Evolutionary conservation across 805 yeast genomes (phyloP).

Genomic region (Kluyveromyces siamensis): DNA sequence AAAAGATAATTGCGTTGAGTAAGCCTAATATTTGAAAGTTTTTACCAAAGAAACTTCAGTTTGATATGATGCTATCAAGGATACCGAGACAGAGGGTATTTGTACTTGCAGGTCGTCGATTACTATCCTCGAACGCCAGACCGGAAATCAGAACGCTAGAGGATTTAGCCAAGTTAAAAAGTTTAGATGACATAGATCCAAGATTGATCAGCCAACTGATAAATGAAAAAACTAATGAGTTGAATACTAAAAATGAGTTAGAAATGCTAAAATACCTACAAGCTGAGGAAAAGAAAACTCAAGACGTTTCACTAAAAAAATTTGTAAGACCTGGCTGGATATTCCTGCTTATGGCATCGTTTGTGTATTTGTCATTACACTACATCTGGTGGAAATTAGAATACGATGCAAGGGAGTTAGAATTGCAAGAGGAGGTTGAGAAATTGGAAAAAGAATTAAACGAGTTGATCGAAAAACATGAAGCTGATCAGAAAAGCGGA

Average conservation of each 20-base stretch:
- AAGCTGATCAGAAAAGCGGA: neutral
- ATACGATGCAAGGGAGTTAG: constrained; percentile 19
- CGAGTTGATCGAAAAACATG: constrained; percentile 1
- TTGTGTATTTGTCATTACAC: constrained; percentile 21
- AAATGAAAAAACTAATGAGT: constrained; percentile 22
- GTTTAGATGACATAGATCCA: constrained; percentile 27
- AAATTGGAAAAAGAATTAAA: constrained; percentile 15
- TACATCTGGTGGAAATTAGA: constrained; percentile 25
- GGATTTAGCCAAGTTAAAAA: constrained; percentile 23
- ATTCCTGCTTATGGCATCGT: constrained; percentile 24
- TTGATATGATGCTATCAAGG: neutral
- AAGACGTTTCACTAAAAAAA: constrained; percentile 13
- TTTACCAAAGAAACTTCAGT: no score
- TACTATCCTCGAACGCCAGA: neutral
- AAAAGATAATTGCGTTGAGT: no score
- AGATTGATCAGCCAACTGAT: constrained; percentile 22
- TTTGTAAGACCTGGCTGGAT: constrained; percentile 25
- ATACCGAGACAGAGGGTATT: neutral
- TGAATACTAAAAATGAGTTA: constrained; percentile 22
- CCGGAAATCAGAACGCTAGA: constrained; percentile 19
- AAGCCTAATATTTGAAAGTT: no score
- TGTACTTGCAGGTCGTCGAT: neutral
- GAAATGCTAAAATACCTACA: constrained; percentile 18
- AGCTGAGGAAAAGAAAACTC: constrained; percentile 12
- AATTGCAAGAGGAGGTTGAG: constrained; percentile 11